These are phyloP conservation scores for Fusarium virguliforme DNA, from an alignment of 2,329 filamentous ascomycete species.

Conservation along the genomic window DNA sequence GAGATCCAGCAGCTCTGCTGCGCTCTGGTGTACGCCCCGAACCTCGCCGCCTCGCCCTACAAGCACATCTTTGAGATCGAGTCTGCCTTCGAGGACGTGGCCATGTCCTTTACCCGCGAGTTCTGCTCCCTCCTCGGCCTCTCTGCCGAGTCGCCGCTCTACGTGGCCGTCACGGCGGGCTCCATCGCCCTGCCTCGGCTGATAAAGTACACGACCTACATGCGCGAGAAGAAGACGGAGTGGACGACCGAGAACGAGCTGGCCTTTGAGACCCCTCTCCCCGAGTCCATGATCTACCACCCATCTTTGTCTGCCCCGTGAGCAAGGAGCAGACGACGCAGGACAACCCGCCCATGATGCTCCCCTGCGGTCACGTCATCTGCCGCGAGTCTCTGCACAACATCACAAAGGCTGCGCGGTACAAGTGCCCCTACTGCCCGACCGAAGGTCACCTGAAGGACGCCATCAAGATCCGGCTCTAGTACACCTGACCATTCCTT, in stretches of 20 bases:
- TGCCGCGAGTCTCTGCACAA: constrained; percentile 86
- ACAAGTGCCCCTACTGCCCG: constrained; percentile 98
- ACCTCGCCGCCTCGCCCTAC: constrained; percentile 85
- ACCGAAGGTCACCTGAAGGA: constrained; percentile 84
- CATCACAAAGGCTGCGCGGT: constrained; percentile 83
- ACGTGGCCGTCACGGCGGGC: constrained; percentile 92
- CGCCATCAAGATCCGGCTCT: constrained; percentile 81
- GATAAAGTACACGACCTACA: constrained; percentile 89
- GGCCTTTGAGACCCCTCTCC: constrained; percentile 80
- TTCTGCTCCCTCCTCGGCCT: constrained; percentile 94
- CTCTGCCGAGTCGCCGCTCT: constrained; percentile 92
- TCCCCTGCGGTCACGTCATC: constrained; percentile 95
- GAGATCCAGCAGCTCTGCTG: constrained; percentile 88
- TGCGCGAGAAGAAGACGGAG: constrained; percentile 90
- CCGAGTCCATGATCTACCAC: constrained; percentile 81
- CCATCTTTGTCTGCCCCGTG: constrained; percentile 97
- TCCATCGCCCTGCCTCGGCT: constrained; percentile 91
- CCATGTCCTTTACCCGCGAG: constrained; percentile 90
- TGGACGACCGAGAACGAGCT: constrained; percentile 95
- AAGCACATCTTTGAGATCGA: constrained; percentile 81
- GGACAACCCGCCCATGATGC: constrained; percentile 94
- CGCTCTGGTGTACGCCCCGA: constrained; percentile 84
- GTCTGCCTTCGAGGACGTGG: constrained; percentile 85
- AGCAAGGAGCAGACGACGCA: constrained; percentile 97
- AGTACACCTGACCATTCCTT: neutral